Percentiles rank a stretch among this genome's conserved stretches.
These are phyloP conservation scores for Aspergillus sclerotioniger DNA, from an alignment of 495 filamentous ascomycete species.

Conservation along the genomic window DNA sequence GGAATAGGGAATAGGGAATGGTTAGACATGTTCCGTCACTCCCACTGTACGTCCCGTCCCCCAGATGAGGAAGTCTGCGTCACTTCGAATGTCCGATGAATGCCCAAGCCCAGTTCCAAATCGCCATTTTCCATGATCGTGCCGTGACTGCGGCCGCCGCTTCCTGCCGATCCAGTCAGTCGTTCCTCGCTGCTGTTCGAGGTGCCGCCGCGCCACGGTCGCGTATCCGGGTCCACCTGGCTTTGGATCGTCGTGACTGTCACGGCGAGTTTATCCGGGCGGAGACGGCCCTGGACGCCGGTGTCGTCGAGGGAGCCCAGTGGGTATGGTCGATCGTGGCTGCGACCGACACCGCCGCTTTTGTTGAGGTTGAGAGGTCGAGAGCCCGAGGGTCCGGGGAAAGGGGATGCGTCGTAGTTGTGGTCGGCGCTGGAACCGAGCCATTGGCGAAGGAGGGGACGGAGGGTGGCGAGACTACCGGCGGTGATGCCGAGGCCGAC, in stretches of 20 bases:
- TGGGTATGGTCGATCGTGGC: conserved; percentile 23
- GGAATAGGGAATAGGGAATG: neutral
- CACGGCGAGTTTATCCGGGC: conserved; percentile 41
- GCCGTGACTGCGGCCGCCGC: neutral
- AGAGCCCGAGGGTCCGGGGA: conserved; percentile 26
- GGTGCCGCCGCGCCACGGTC: conserved; percentile 16
- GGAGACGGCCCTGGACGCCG: conserved; percentile 17
- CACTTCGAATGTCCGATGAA: conserved; percentile 39
- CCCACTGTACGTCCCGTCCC: neutral
- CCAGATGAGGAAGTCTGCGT: conserved; percentile 28
- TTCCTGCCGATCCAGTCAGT: conserved; percentile 20
- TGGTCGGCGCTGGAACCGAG: conserved; percentile 27
- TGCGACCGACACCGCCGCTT: neutral
- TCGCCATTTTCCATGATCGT: neutral
- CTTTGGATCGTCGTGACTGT: conserved; percentile 41
- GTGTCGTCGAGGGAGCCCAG: conserved; percentile 33
- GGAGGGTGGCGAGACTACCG: conserved; percentile 47
- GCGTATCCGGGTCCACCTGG: conserved; percentile 22
- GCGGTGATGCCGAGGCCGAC: conserved; percentile 46
- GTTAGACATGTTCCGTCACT: conserved; percentile 30
- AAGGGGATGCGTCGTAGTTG: conserved; percentile 21
- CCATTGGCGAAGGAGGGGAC: conserved; percentile 42
- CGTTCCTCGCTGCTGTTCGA: conserved; percentile 37
- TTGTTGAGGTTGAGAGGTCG: conserved; percentile 12
- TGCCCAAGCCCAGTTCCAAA: conserved; percentile 23